Evolutionary conservation across 2,329 filamentous ascomycete genomes (phyloP).

Genomic region (Cercospora nicotianae): DNA sequence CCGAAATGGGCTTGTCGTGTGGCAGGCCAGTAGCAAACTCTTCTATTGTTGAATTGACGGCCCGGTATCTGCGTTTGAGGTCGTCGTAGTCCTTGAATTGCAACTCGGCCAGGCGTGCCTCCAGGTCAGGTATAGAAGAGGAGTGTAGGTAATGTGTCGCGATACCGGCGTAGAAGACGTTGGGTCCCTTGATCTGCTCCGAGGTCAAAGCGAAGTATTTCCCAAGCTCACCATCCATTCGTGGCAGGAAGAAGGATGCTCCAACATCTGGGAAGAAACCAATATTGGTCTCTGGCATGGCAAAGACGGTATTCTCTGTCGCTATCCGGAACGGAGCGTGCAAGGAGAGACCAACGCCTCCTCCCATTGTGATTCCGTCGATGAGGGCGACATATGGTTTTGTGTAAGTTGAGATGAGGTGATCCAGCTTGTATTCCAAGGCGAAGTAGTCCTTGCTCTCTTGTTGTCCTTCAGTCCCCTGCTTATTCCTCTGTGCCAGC

Average conservation of each 20-base stretch:
- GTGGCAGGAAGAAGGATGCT: constrained; percentile 90
- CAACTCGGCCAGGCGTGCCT: constrained; percentile 83
- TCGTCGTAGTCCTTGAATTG: constrained; percentile 76
- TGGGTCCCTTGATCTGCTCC: constrained; percentile 74
- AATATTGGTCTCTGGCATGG: constrained; percentile 98
- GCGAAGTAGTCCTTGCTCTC: constrained; percentile 83
- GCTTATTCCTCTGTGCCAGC: constrained; percentile 71
- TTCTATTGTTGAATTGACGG: constrained; percentile 85
- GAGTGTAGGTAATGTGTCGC: constrained; percentile 97
- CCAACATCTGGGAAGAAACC: constrained; percentile 99
- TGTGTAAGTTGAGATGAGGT: constrained; percentile 86
- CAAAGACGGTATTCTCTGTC: constrained; percentile 91
- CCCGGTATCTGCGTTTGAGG: constrained; percentile 61
- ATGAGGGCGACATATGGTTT: constrained; percentile 96
- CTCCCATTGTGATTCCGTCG: constrained; percentile 98
- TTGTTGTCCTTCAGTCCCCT: constrained; percentile 68
- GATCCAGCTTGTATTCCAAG: constrained; percentile 93
- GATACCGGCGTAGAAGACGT: constrained; percentile 86
- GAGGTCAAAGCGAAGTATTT: constrained; percentile 94
- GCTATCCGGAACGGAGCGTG: constrained; percentile 96
- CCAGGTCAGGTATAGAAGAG: constrained; percentile 75
- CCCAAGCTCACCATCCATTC: constrained; percentile 81
- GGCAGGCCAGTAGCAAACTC: constrained; percentile 89
- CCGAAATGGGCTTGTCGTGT: constrained; percentile 58
- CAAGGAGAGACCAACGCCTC: constrained; percentile 88